phyloP scores from a whole-genome alignment of 495 filamentous ascomycete genomes.

The Penicillium pancosmium region DNA sequence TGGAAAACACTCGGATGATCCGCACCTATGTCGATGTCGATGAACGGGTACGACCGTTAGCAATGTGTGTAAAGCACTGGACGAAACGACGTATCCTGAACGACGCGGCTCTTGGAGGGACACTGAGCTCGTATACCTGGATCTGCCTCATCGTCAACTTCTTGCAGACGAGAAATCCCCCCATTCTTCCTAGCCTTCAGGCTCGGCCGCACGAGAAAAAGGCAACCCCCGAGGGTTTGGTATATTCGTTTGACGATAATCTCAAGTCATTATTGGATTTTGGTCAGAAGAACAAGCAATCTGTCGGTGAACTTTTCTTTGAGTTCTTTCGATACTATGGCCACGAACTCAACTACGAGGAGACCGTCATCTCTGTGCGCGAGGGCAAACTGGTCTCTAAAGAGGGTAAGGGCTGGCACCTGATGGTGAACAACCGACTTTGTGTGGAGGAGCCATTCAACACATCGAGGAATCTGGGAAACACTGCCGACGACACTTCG shows the following conservation, averaged over 20 bases:
- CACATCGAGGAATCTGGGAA: slow-evolving; percentile 86
- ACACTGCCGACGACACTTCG: slow-evolving; percentile 93
- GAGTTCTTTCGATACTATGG: slow-evolving; percentile 94
- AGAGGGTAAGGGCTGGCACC: slow-evolving; percentile 81
- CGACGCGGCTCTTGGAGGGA: slow-evolving; percentile 92
- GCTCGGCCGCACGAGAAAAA: slow-evolving; percentile 67
- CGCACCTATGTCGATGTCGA: slow-evolving; percentile 96
- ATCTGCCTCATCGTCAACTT: slow-evolving; percentile 98
- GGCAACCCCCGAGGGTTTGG: slow-evolving; percentile 59
- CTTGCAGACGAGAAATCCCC: slow-evolving; percentile 85
- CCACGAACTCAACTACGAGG: slow-evolving; percentile 89
- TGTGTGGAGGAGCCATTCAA: slow-evolving; percentile 99
- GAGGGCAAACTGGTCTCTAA: slow-evolving; percentile 81
- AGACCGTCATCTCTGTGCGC: slow-evolving; percentile 82
- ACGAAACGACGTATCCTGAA: slow-evolving; percentile 90
- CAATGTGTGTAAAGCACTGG: slow-evolving; percentile 98
- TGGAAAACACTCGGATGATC: slow-evolving; percentile 98
- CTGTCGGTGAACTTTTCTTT: slow-evolving; percentile 81
- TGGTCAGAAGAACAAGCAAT: slow-evolving; percentile 80
- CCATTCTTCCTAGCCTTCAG: slow-evolving; percentile 81
- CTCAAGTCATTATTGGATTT: slow-evolving; percentile 69
- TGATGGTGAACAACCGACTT: slow-evolving; percentile 74
- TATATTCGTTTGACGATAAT: slow-evolving; percentile 84
- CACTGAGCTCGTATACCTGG: slow-evolving; percentile 98
- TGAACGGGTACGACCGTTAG: slow-evolving; percentile 83